Percentiles rank a stretch among this genome's conserved stretches.
These are phyloP conservation scores for Aspergillus sp. DNA, from an alignment of 2,329 filamentous ascomycete genomes.

Conservation along the genomic window DNA sequence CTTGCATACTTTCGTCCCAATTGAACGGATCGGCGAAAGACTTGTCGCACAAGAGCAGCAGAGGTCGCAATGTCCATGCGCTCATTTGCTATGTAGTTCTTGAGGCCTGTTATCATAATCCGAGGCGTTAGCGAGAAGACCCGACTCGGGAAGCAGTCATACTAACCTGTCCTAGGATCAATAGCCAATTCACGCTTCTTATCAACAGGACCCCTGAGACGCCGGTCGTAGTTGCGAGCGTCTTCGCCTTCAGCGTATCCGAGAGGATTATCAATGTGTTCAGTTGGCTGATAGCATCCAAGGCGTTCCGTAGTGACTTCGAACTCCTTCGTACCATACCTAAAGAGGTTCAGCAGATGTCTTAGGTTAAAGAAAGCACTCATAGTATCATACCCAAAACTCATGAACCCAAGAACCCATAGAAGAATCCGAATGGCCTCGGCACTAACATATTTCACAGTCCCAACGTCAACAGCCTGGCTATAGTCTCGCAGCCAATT, in stretches of 20 bases:
- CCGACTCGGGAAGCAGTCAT: neutral
- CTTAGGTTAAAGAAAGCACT: neutral
- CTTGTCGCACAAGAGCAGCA: conserved; percentile 69
- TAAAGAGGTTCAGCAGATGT: conserved; percentile 10
- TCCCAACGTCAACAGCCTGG: conserved; percentile 90
- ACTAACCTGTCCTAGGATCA: conserved; percentile 65
- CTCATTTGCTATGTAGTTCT: conserved; percentile 94
- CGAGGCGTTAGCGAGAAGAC: neutral
- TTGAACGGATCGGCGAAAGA: conserved; percentile 73
- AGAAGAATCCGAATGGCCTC: conserved; percentile 88
- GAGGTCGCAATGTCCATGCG: conserved; percentile 76
- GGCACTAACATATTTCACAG: conserved; percentile 83
- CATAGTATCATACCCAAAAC: conserved; percentile 64
- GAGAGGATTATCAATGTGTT: conserved; percentile 78
- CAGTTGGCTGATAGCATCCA: conserved; percentile 77
- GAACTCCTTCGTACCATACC: conserved; percentile 73
- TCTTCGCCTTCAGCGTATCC: conserved; percentile 88
- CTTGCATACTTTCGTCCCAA: conserved; percentile 73
- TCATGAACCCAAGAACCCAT: conserved; percentile 87
- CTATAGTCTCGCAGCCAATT: conserved; percentile 95
- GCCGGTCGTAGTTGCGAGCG: conserved; percentile 75
- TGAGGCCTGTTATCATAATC: conserved; percentile 55
- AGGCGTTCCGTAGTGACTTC: conserved; percentile 78
- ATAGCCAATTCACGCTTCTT: conserved; percentile 76
- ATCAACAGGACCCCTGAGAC: conserved; percentile 79